A percentile compares a stretch with the other conserved stretches of the same genome.
These are phyloP conservation scores for Vanderwaltozyma tropicalis DNA, from an alignment of 805 yeast species.

Conservation along the genomic window DNA sequence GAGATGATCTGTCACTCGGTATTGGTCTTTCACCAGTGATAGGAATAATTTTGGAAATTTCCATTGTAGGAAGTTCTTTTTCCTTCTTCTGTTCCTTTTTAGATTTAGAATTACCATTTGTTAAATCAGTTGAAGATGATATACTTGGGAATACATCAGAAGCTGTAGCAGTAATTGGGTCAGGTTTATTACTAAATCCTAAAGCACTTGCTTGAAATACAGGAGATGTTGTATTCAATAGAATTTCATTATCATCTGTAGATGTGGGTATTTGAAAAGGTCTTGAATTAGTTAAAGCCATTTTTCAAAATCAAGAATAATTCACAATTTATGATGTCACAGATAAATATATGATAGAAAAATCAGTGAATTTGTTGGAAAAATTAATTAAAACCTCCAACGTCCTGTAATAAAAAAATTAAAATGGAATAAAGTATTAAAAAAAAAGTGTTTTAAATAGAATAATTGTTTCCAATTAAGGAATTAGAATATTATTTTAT, in stretches of 20 bases:
- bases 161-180: conserved; percentile 2
- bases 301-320: conserved; percentile 11
- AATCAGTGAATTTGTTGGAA: conserved; percentile 1
- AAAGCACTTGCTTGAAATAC: conserved; percentile 24
- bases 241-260: conserved; percentile 26
- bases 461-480: not conserved
- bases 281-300: conserved; percentile 63
- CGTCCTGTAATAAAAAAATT: not conserved
- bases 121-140: not conserved
- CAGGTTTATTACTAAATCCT: conserved; percentile 9
- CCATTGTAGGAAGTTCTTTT: conserved; percentile 18
- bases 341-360: not conserved
- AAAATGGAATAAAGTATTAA: not conserved
- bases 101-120: conserved; percentile 1
- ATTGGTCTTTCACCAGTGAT: conserved; percentile 66
- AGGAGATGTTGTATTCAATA: conserved; percentile 27
- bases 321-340: not conserved
- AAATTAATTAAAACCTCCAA: conserved; percentile 6
- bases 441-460: not conserved
- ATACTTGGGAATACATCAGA: conserved; percentile 2
- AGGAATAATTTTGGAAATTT: conserved; percentile 65
- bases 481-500: not conserved
- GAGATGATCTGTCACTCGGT: conserved; percentile 50
- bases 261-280: conserved; percentile 42
- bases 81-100: conserved; percentile 14